A percentile compares a stretch with the other conserved stretches of the same genome.
Evolutionary conservation across 148 eudicot genomes (phyloP).

Genomic region (Amaranthus palmeri): DNA sequence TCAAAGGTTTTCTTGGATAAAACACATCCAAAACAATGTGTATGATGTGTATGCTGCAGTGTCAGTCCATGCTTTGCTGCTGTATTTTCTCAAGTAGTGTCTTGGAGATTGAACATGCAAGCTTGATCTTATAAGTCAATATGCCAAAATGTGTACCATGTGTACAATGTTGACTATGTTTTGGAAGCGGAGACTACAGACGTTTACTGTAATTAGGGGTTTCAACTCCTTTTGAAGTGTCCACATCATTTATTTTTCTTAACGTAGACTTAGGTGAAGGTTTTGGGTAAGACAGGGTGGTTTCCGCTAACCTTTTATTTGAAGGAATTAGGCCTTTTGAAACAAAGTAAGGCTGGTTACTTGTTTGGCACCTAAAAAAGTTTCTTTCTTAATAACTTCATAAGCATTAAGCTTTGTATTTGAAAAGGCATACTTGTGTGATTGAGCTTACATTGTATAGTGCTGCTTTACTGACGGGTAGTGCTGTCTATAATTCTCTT

Average conservation of each 20-base stretch:
- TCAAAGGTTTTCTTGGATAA: not conserved
- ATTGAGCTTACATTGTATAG: not conserved
- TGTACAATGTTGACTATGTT: not conserved
- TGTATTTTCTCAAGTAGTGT: not conserved
- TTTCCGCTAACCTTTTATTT: not conserved
- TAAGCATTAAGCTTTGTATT: not conserved
- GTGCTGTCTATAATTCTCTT: not conserved
- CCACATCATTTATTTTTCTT: not conserved
- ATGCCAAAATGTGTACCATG: too few species aligned
- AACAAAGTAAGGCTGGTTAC: not conserved
- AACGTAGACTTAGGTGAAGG: not conserved
- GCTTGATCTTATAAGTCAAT: not conserved
- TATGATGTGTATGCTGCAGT: not conserved
- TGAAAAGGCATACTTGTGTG: not conserved
- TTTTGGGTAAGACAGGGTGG: not conserved
- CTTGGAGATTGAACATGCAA: not conserved
- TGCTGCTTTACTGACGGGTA: too few species aligned
- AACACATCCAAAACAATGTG: not conserved
- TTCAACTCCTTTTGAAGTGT: not conserved
- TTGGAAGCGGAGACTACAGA: not conserved
- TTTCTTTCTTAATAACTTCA: not conserved
- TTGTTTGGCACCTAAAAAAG: not conserved
- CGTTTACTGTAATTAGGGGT: not conserved
- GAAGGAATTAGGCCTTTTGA: not conserved
- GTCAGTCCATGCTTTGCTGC: too few species aligned